Evolutionary conservation across 768 basidiomycete species (phyloP).

Genomic region (Floccularia luteovirens): DNA sequence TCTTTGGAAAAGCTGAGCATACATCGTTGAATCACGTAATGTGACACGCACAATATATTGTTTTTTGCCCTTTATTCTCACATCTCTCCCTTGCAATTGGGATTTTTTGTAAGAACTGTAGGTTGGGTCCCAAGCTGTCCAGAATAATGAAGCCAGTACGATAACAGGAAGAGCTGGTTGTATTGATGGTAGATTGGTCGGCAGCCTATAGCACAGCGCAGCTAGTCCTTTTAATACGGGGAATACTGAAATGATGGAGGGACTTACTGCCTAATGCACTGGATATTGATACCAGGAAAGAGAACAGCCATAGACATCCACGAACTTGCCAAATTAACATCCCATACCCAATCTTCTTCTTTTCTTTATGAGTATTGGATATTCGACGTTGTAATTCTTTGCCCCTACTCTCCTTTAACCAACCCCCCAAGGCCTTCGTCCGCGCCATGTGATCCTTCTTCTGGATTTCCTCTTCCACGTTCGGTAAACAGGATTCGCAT

Average conservation of each 20-base stretch:
- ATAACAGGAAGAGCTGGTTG: constrained; percentile 41
- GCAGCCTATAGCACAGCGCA: constrained; percentile 21
- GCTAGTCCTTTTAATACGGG: too few species aligned
- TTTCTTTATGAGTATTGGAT: constrained; percentile 29
- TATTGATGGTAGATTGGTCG: constrained; percentile 15
- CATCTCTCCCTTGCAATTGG: constrained; percentile 62
- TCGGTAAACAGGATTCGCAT: constrained; percentile 66
- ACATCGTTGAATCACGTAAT: not conserved
- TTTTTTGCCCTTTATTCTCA: constrained; percentile 58
- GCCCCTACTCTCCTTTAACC: constrained; percentile 60
- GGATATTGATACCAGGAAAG: constrained; percentile 31
- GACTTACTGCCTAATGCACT: constrained; percentile 42
- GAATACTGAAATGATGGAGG: too few species aligned
- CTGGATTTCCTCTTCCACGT: constrained; percentile 76
- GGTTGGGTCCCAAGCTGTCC: constrained; percentile 85
- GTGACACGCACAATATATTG: constrained; percentile 49
- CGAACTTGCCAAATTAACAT: constrained; percentile 62
- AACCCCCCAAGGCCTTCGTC: constrained; percentile 65
- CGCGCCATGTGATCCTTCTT: constrained; percentile 80
- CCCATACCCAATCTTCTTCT: constrained; percentile 37
- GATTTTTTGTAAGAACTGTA: constrained; percentile 54
- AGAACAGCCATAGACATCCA: constrained; percentile 58
- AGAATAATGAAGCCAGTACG: constrained; percentile 54
- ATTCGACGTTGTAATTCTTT: constrained; percentile 47
- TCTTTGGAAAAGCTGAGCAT: constrained; percentile 26